Base-by-base conservation (phyloP, 768 basidiomycete genomes). In the Leccinum fibrillosum region DNA sequence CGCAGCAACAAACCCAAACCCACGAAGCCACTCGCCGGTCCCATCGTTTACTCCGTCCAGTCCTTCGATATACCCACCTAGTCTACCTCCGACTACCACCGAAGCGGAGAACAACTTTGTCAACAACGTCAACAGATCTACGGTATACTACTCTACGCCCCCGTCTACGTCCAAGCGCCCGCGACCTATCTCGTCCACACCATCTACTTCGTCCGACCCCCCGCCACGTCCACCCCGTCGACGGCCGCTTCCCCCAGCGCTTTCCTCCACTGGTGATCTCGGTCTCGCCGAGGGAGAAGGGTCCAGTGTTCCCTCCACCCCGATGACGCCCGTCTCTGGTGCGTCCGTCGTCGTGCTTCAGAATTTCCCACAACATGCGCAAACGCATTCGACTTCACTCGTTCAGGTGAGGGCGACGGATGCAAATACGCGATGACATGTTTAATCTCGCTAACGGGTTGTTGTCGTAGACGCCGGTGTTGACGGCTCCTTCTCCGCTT, bases 51-150 rank as follows among this genome's bases (percentile, higher is more conserved):
- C 77, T 44, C 77, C 75, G 45, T 81, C 80, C 19, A 80, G 76
- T 50, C 81, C 82, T 49, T 82, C 83, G 0, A 75, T 82, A 32
- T 81, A 82, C 62, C 78, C 82, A 9, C 69, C 77, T 1, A 78
- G 75, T 56, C 65, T 83, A 19, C 77, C 79, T 25, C 70, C 71
- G 13, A 62, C 54, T 34, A 42, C 39, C 9, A 42, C 39, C 4
- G 72, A 73, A 17, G 48, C 30, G 13, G 58, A 59, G 30, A 19
- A 25, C 39, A 11, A 42, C 4, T 9, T 42, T 42, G n/a, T 19
- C n/a, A 11, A 19, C n/a, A 10, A 52, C 1, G 12, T 10, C 11
- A 52, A 23, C 11, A 75, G 76, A 47, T 68, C 53, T n/a, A 37
- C 49, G 17, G 25, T 57, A 35, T 25, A 52, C n/a, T n/a, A 19